phyloP scores from a whole-genome alignment of 2,329 filamentous ascomycete genomes.

The Claviceps humidiphila region DNA sequence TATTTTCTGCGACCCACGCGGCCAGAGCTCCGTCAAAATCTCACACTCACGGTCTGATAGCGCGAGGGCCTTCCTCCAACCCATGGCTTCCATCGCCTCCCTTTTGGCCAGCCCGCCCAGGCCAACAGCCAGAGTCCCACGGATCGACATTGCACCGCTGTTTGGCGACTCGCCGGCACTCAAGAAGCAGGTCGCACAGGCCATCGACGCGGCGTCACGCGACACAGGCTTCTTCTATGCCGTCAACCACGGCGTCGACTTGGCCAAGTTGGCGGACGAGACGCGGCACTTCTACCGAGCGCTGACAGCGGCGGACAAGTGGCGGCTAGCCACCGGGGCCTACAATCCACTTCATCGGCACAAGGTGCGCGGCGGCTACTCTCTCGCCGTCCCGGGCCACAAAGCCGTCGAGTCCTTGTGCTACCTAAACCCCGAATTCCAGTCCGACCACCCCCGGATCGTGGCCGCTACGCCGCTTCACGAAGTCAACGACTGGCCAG shows the following conservation, averaged over 20 bases:
- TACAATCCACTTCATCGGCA: slow-evolving; percentile 5
- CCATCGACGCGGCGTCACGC: slow-evolving; percentile 6
- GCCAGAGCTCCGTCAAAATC: no score
- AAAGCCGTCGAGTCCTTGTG: slow-evolving; percentile 1
- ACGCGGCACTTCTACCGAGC: slow-evolving; percentile 5
- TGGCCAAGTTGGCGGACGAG: slow-evolving; percentile 4
- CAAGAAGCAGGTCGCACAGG: slow-evolving; percentile 3
- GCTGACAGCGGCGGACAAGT: slow-evolving; percentile 5
- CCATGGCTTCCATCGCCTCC: no score
- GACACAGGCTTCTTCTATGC: slow-evolving; percentile 8
- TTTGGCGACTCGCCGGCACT: slow-evolving; percentile 1
- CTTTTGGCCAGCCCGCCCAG: background rate
- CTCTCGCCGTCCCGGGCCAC: background rate
- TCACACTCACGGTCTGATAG: no score
- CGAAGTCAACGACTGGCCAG: slow-evolving; percentile 7
- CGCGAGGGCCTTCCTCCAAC: no score
- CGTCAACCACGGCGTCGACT: slow-evolving; percentile 7
- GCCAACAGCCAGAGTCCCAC: slow-evolving; percentile 1
- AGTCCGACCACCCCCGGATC: slow-evolving; percentile 4
- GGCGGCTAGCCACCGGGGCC: slow-evolving; percentile 5
- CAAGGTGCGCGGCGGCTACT: slow-evolving; percentile 6
- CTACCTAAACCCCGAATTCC: slow-evolving; percentile 1
- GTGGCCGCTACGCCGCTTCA: slow-evolving; percentile 5
- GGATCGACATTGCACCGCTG: slow-evolving; percentile 6
- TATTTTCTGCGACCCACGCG: no score